phyloP scores from a whole-genome alignment of 2,329 filamentous ascomycete species.

The Trichoderma koningii region DNA sequence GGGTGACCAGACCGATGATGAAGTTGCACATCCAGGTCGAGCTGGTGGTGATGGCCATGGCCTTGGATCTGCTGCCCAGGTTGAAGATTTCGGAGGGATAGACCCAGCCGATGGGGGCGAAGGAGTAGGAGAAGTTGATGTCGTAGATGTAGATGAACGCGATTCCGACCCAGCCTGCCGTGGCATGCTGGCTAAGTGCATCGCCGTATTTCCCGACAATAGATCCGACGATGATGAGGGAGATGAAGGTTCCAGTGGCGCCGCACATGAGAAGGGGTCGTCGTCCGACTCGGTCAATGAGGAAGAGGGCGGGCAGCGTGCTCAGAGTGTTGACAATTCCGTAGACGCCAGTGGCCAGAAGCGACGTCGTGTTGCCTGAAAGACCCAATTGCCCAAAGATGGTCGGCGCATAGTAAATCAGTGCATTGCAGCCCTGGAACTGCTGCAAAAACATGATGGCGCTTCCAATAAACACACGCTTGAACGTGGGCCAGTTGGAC shows the following conservation, averaged over 20 bases:
- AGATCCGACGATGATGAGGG: slow-evolving; percentile 55
- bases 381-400: slow-evolving; percentile 50
- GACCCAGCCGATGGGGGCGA: slow-evolving; percentile 65
- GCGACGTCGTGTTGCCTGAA: slow-evolving; percentile 44
- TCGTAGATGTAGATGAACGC: slow-evolving; percentile 66
- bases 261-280: slow-evolving; percentile 66
- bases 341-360: slow-evolving; percentile 60
- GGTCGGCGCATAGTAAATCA: slow-evolving; percentile 52
- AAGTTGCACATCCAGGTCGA: slow-evolving; percentile 47
- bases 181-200: slow-evolving; percentile 40
- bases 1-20: slow-evolving; percentile 41
- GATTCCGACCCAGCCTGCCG: slow-evolving; percentile 59
- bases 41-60: slow-evolving; percentile 60
- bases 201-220: slow-evolving; percentile 51
- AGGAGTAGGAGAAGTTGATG: slow-evolving; percentile 63
- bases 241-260: slow-evolving; percentile 64
- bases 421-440: slow-evolving; percentile 50
- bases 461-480: slow-evolving; percentile 56
- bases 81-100: slow-evolving; percentile 66
- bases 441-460: slow-evolving; percentile 59
- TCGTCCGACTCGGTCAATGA: slow-evolving; percentile 59
- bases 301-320: slow-evolving; percentile 48
- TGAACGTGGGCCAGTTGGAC: slow-evolving; percentile 37
- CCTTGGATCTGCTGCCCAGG: slow-evolving; percentile 58
- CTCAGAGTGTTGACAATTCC: slow-evolving; percentile 57